Evolutionary conservation across 768 basidiomycete species (phyloP), one percentile per base, ranked within the genome.

Genomic region (Trametes maxima): DNA sequence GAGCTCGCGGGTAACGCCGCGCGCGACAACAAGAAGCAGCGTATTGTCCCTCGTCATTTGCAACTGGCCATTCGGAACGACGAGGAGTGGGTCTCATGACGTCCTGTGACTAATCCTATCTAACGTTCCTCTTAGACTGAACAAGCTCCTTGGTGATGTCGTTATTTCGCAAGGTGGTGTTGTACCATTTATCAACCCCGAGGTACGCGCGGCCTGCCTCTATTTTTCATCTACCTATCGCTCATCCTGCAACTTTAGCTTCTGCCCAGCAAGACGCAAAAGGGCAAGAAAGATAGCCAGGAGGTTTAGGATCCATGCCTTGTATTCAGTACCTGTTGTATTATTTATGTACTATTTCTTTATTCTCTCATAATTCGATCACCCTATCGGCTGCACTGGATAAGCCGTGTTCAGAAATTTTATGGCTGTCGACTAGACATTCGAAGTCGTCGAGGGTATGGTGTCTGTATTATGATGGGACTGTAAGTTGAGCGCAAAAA

Each of bases 141-240:
- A 86, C 74, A 83, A 79, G 70, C 80, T 91, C 46, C 83, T 91
- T 45, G 89, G 87, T 24, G 80, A 87, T 66, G 95, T 96, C 65
- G 87, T 94, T 76, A 95, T 96, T 79, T 94, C 93, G 36, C 93
- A 96, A 75, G 95, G 95, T 77, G 95, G 95, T 82, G 92, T 94
- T 59, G 88, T 94, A 19, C 92, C 92, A 60, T 84, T 84, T 72
- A 96, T 96, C 72, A 81, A 85, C 69, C 78, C 84, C 50, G 86
- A 85, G 60, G 80, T 82, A 62, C 46, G 70, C 59, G 4, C 12
- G 2, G 11, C 2, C 36, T 1, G 33, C 17, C 21, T 43, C 17
- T 3, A 16, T 16, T 43, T 25, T 12, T 21, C n/a, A n/a, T 45
- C 43, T 45, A 7, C 24, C 16, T 1, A 28, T 28, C 19, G n/a